These are phyloP conservation scores for Monotropa hypopitys DNA, from an alignment of 179 eudicot genomes.

Conservation along the genomic window DNA sequence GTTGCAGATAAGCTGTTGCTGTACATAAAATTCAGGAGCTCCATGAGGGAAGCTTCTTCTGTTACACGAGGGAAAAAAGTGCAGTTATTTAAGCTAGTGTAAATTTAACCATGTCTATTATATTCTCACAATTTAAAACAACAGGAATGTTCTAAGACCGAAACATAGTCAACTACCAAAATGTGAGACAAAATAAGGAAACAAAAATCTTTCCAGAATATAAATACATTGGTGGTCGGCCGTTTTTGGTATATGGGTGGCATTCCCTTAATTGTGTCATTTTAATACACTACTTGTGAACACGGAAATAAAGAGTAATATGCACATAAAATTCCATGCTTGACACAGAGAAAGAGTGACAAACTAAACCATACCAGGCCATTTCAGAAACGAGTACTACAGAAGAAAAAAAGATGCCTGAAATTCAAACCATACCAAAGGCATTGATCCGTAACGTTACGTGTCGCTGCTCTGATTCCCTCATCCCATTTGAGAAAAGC, in stretches of 20 bases:
- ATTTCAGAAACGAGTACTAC: not conserved
- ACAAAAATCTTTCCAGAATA: not conserved
- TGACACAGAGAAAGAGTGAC: not conserved
- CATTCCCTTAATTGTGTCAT: not conserved
- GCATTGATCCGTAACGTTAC: constrained; percentile 14
- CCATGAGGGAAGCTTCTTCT: constrained; percentile 96
- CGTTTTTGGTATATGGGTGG: not conserved
- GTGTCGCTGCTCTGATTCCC: constrained; percentile 10
- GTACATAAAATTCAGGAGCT: constrained; percentile 91
- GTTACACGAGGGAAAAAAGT: constrained; percentile 20
- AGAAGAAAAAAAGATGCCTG: not conserved
- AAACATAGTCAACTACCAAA: not conserved
- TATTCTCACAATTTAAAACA: not conserved
- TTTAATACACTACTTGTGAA: not conserved
- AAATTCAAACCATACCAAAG: constrained; percentile 11
- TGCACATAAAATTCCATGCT: not conserved
- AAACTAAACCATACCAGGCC: not conserved
- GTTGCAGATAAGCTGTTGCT: constrained; percentile 56
- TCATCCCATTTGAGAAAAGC: constrained; percentile 13
- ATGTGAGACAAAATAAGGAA: not conserved
- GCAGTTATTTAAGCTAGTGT: not conserved
- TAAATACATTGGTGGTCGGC: not conserved
- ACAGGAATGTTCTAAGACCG: not conserved
- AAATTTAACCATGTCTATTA: not conserved
- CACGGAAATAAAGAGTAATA: not conserved